Evolutionary conservation across 2,329 filamentous ascomycete genomes (phyloP).

Genomic region (Pezicula radicicola): DNA sequence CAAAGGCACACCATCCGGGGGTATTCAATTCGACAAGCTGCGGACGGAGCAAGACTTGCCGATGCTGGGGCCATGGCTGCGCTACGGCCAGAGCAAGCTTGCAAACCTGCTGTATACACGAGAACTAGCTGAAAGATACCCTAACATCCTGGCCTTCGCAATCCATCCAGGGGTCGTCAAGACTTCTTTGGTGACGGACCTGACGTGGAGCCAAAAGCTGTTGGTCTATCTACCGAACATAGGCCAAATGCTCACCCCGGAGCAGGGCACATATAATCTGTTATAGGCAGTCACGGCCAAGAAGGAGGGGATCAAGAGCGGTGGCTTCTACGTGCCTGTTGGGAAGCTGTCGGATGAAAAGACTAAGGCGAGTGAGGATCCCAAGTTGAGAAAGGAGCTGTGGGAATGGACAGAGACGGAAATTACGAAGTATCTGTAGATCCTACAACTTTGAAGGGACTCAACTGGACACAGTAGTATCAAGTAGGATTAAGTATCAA

Average conservation of each 20-base stretch:
- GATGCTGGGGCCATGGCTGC: slow-evolving; percentile 7
- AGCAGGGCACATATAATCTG: too few relatives aligned
- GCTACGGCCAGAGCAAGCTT: slow-evolving; percentile 45
- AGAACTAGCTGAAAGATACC: slow-evolving; percentile 37
- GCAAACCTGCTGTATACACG: slow-evolving; percentile 43
- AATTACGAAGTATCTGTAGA: too few relatives aligned
- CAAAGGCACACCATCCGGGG: slow-evolving; percentile 2
- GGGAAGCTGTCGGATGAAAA: slow-evolving; percentile 26
- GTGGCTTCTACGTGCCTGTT: slow-evolving; percentile 33
- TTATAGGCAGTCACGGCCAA: slow-evolving; percentile 31
- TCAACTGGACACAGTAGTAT: too few relatives aligned
- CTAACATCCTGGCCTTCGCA: slow-evolving; percentile 32
- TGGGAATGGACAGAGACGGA: slow-evolving; percentile 44
- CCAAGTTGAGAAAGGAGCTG: slow-evolving; percentile 30
- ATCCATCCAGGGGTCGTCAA: slow-evolving; percentile 36
- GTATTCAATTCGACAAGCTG: slow-evolving; percentile 8
- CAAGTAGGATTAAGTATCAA: too few relatives aligned
- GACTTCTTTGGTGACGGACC: slow-evolving; percentile 7
- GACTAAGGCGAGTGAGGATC: slow-evolving; percentile 19
- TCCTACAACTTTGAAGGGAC: too few relatives aligned
- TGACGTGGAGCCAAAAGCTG: neutral
- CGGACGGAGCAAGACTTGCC: slow-evolving; percentile 6
- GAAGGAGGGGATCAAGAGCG: slow-evolving; percentile 20
- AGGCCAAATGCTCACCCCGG: slow-evolving; percentile 28
- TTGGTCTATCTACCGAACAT: neutral